Evolutionary conservation across 2,329 filamentous ascomycete species (phyloP).

Genomic region (Sarocladium kiliense): DNA sequence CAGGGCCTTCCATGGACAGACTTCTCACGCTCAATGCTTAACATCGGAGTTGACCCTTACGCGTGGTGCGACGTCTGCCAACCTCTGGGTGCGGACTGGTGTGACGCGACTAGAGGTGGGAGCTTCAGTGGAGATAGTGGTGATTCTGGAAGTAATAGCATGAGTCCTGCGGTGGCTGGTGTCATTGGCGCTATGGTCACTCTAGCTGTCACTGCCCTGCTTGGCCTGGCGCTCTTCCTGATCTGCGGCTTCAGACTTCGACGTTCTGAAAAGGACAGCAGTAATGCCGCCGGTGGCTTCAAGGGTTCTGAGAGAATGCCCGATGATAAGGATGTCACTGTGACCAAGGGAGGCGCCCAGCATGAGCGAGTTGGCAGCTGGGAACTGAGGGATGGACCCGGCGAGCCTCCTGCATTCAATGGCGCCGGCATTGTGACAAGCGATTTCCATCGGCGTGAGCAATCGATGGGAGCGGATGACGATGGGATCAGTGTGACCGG

Average conservation of each 20-base stretch:
- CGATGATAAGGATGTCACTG: constrained; percentile 36
- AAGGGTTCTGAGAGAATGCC: constrained; percentile 39
- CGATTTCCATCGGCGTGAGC: constrained; percentile 14
- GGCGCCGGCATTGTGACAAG: constrained; percentile 19
- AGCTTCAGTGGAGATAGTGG: neutral
- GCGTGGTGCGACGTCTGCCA: constrained; percentile 42
- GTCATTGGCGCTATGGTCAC: constrained; percentile 40
- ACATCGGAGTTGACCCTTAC: constrained; percentile 26
- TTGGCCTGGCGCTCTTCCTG: constrained; percentile 25
- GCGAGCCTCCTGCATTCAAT: constrained; percentile 11
- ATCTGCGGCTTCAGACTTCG: constrained; percentile 28
- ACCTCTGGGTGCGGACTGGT: constrained; percentile 30
- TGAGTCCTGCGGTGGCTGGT: constrained; percentile 34
- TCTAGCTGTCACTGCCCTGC: constrained; percentile 28
- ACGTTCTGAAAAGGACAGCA: constrained; percentile 13
- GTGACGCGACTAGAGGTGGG: constrained; percentile 16
- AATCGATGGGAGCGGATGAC: constrained; percentile 16
- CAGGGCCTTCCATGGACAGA: constrained; percentile 30
- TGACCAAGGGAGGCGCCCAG: constrained; percentile 31
- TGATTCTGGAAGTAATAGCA: neutral
- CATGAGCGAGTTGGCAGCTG: constrained; percentile 46
- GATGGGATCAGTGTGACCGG: constrained; percentile 31
- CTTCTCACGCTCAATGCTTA: constrained; percentile 32
- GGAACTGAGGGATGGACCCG: constrained; percentile 33
- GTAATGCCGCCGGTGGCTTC: constrained; percentile 31